Conservation (phyloP, 169 alveolate genomes). For the Plasmodium chabaudi region DNA sequence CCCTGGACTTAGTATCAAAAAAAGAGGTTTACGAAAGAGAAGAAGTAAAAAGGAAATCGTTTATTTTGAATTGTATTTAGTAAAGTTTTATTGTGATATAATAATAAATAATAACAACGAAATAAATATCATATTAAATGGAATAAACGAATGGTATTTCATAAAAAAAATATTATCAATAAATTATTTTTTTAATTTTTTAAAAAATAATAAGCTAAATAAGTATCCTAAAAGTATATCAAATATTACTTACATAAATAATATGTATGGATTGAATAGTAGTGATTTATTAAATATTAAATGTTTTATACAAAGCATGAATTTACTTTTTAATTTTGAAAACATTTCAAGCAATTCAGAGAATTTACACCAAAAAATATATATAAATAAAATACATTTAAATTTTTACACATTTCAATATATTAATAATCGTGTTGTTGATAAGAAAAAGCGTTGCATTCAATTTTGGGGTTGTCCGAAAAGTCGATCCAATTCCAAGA, state of each 20-base stretch:
- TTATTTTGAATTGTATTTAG: slow-evolving; percentile 38
- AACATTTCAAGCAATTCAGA: slow-evolving; percentile 5
- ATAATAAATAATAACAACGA: slow-evolving; percentile 53
- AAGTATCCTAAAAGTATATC: neutral
- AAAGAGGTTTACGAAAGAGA: neutral
- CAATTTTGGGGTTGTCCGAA: neutral
- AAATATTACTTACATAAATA: slow-evolving; percentile 21
- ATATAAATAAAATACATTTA: slow-evolving; percentile 30
- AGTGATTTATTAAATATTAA: slow-evolving; percentile 32
- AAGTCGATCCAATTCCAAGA: neutral
- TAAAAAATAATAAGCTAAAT: neutral
- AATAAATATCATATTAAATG: slow-evolving; percentile 35
- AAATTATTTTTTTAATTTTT: slow-evolving; percentile 23
- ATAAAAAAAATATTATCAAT: slow-evolving; percentile 41
- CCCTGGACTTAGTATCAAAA: neutral
- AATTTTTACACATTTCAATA: slow-evolving; percentile 51
- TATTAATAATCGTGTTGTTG: slow-evolving; percentile 5
- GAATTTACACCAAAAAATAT: slow-evolving; percentile 11
- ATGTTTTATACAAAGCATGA: slow-evolving; percentile 28
- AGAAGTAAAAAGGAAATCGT: neutral
- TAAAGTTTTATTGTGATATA: slow-evolving; percentile 47
- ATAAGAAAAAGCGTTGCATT: slow-evolving; percentile 26
- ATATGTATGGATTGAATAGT: slow-evolving; percentile 26
- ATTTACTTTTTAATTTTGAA: slow-evolving; percentile 19
- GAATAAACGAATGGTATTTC: slow-evolving; percentile 13